Conservation (phyloP, 2,329 filamentous ascomycete species). For the Metarhizium rileyi region DNA sequence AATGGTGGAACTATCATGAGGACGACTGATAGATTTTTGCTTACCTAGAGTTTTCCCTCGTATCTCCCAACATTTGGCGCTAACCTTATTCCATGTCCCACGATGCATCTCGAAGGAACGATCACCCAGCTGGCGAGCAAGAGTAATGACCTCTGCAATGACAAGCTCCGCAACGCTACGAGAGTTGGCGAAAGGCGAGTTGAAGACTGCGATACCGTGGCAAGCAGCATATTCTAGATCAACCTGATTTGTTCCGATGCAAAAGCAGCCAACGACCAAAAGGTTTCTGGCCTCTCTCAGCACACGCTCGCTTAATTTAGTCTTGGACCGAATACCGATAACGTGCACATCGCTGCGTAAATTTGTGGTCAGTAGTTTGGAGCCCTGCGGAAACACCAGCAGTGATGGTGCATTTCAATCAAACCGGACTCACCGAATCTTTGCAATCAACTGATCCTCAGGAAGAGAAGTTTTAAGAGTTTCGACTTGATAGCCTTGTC, state of each 20-base stretch:
- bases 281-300: slow-evolving; percentile 86
- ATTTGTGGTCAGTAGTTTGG: slow-evolving; percentile 9
- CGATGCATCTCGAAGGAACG: slow-evolving; percentile 89
- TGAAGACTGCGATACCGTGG: slow-evolving; percentile 93
- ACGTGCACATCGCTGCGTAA: slow-evolving; percentile 75
- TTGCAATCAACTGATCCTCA: slow-evolving; percentile 91
- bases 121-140: slow-evolving; percentile 87
- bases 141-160: slow-evolving; percentile 83
- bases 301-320: slow-evolving; percentile 79
- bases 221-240: slow-evolving; percentile 74
- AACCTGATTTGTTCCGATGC: slow-evolving; percentile 95
- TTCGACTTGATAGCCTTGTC: slow-evolving; percentile 95
- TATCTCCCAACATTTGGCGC: slow-evolving; percentile 93
- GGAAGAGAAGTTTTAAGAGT: slow-evolving; percentile 78
- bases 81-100: slow-evolving; percentile 97
- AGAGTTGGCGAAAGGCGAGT: slow-evolving; percentile 97
- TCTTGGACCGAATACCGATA: slow-evolving; percentile 97
- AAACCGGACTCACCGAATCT: slow-evolving; percentile 63
- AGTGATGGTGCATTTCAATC: background rate
- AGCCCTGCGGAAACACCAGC: background rate
- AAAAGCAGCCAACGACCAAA: slow-evolving; percentile 95
- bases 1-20: background rate
- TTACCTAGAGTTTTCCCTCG: slow-evolving; percentile 87
- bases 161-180: slow-evolving; percentile 94
- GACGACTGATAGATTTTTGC: slow-evolving; percentile 10